These are phyloP conservation scores for Amanita muscaria DNA, from an alignment of 768 basidiomycete species.

Conservation along the genomic window DNA sequence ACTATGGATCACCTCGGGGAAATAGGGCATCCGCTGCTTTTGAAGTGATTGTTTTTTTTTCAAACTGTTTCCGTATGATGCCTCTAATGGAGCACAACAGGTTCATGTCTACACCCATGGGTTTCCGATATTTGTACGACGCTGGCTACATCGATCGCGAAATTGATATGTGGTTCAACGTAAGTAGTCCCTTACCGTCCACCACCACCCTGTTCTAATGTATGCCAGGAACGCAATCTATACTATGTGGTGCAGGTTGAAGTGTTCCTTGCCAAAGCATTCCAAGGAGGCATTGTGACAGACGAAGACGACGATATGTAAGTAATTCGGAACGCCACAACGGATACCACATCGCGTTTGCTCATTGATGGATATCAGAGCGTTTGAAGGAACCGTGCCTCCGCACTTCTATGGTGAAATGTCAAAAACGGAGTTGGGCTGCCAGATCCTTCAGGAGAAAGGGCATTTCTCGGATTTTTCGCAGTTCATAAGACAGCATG, in stretches of 20 bases:
- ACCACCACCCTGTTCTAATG: background rate
- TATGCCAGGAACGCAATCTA: conserved; percentile 79
- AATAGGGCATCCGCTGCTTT: conserved; percentile 77
- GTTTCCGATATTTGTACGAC: conserved; percentile 87
- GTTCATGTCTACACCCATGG: conserved; percentile 90
- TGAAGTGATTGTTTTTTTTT: conserved; percentile 50
- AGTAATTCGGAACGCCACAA: conserved; percentile 13
- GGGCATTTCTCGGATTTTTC: conserved; percentile 90
- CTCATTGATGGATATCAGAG: conserved; percentile 26
- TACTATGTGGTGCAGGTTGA: conserved; percentile 93
- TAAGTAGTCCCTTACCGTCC: conserved; percentile 28
- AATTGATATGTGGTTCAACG: conserved; percentile 95
- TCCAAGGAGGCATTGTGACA: conserved; percentile 44
- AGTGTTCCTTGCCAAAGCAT: conserved; percentile 77
- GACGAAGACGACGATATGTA: conserved; percentile 60
- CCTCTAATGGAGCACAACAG: conserved; percentile 29
- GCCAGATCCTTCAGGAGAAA: conserved; percentile 82
- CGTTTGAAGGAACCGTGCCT: conserved; percentile 81
- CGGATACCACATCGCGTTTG: background rate
- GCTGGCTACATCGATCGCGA: conserved; percentile 90
- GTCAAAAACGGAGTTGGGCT: conserved; percentile 93
- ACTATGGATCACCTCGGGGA: conserved; percentile 94
- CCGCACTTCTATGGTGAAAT: conserved; percentile 98
- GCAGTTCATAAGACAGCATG: conserved; percentile 82
- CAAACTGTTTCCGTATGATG: background rate